These are phyloP conservation scores for Flagelloscypha sp. DNA, from an alignment of 768 basidiomycete genomes.

Conservation along the genomic window DNA sequence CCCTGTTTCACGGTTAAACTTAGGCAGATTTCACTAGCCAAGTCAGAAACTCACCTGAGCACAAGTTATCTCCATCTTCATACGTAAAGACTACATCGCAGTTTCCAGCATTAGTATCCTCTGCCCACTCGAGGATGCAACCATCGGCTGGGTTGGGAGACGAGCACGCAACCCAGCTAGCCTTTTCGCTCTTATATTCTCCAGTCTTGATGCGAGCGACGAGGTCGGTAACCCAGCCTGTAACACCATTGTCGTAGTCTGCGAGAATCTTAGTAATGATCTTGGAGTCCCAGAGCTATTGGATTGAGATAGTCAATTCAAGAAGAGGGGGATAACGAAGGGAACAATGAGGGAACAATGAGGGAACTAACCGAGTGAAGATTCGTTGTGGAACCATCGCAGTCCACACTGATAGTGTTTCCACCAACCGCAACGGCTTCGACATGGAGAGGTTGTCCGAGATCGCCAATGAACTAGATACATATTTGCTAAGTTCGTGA, in stretches of 20 bases:
- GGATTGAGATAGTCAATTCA: no score
- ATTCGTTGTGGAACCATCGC: constrained; percentile 32
- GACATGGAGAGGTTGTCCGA: constrained; percentile 42
- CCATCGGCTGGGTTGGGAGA: constrained; percentile 21
- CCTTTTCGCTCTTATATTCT: constrained; percentile 20
- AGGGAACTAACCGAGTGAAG: constrained; percentile 30
- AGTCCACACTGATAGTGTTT: constrained; percentile 32
- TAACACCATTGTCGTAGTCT: constrained; percentile 27
- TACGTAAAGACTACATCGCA: constrained; percentile 22
- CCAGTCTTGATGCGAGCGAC: constrained; percentile 34
- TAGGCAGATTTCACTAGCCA: constrained; percentile 12
- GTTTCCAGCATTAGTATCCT: constrained; percentile 20
- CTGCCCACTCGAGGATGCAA: constrained; percentile 23
- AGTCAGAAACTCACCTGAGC: constrained; percentile 10
- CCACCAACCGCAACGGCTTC: constrained; percentile 37
- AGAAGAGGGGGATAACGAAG: no score
- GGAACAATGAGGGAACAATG: not conserved
- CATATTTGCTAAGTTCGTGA: not conserved
- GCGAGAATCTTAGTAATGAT: constrained; percentile 29
- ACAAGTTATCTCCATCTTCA: constrained; percentile 17
- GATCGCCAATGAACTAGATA: constrained; percentile 37
- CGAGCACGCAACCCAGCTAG: constrained; percentile 25
- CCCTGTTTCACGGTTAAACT: constrained; percentile 12
- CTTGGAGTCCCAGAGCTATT: no score
- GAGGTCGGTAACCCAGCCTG: constrained; percentile 31